Percentiles rank a stretch among this genome's conserved stretches.
phyloP scores from a whole-genome alignment of 179 eudicot species.

The Silene coronaria region DNA sequence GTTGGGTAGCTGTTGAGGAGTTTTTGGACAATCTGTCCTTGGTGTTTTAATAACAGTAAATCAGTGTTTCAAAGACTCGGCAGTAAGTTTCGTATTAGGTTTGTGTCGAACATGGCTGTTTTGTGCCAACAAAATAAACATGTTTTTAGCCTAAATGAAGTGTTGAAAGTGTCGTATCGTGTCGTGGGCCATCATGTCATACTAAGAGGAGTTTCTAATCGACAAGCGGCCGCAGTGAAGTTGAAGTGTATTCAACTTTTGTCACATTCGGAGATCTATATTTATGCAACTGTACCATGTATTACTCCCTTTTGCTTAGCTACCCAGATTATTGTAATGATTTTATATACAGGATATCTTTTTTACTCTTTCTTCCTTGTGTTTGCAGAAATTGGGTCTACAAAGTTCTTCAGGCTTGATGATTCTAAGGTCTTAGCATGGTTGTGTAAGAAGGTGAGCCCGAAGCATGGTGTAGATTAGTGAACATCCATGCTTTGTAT shows the following conservation, averaged over 20 bases:
- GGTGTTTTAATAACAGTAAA: too few species aligned
- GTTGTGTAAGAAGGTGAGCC: conserved; percentile 67
- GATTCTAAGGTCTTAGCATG: conserved; percentile 82
- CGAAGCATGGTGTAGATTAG: conserved; percentile 1
- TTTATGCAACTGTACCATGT: not conserved
- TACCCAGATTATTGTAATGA: not conserved
- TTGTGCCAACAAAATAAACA: not conserved
- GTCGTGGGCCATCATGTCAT: not conserved
- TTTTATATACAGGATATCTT: not conserved
- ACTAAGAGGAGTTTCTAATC: not conserved
- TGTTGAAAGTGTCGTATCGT: not conserved
- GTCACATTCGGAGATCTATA: not conserved
- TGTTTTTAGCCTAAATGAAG: not conserved
- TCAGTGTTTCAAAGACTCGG: not conserved
- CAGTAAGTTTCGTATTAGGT: not conserved
- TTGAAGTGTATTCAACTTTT: not conserved
- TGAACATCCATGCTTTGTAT: not conserved
- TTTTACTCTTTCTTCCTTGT: not conserved
- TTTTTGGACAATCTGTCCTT: too few species aligned
- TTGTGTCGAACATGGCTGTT: not conserved
- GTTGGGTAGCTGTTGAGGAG: too few species aligned
- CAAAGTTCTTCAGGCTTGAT: conserved; percentile 84
- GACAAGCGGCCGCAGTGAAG: not conserved
- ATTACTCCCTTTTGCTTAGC: not conserved
- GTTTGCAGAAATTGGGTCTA: conserved; percentile 69